These are phyloP conservation scores for Verticillium isaacii DNA, from an alignment of 2,329 filamentous ascomycete genomes.

Conservation along the genomic window DNA sequence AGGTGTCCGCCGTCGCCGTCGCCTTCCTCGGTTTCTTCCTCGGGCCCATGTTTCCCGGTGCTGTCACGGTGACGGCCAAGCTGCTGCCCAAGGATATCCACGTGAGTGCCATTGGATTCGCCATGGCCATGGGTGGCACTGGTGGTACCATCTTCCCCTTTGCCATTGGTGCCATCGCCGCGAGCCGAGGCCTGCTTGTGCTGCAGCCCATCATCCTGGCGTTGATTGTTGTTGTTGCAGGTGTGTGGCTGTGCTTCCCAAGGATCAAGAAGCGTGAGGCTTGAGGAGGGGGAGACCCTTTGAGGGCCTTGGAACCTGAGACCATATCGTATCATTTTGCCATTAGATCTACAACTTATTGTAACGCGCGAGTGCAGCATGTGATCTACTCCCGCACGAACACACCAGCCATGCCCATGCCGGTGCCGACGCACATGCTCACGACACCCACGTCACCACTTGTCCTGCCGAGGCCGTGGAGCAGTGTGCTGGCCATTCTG, in stretches of 20 bases:
- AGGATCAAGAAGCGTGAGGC: slow-evolving; percentile 25
- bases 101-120: slow-evolving; percentile 69
- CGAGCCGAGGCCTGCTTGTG: slow-evolving; percentile 39
- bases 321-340: too few relatives aligned
- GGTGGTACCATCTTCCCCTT: slow-evolving; percentile 61
- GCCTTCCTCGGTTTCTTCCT: slow-evolving; percentile 69
- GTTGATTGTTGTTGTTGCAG: slow-evolving; percentile 28
- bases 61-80: slow-evolving; percentile 65
- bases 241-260: slow-evolving; percentile 31
- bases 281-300: not conserved
- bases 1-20: slow-evolving; percentile 54
- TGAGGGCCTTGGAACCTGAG: not conserved
- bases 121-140: slow-evolving; percentile 65
- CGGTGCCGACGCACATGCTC: slow-evolving; percentile 84
- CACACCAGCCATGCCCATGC: slow-evolving; percentile 71
- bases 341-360: too few relatives aligned
- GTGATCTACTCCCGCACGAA: slow-evolving; percentile 55
- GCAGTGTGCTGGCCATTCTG: slow-evolving; percentile 69
- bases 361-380: too few relatives aligned
- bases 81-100: slow-evolving; percentile 66
- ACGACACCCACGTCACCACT: slow-evolving; percentile 73
- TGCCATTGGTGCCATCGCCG: slow-evolving; percentile 58
- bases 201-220: slow-evolving; percentile 46
- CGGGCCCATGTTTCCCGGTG: slow-evolving; percentile 69
- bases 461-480: slow-evolving; percentile 61